phyloP scores from a whole-genome alignment of 1,284 basidiomycete species.

The Ustilago trichophora region DNA sequence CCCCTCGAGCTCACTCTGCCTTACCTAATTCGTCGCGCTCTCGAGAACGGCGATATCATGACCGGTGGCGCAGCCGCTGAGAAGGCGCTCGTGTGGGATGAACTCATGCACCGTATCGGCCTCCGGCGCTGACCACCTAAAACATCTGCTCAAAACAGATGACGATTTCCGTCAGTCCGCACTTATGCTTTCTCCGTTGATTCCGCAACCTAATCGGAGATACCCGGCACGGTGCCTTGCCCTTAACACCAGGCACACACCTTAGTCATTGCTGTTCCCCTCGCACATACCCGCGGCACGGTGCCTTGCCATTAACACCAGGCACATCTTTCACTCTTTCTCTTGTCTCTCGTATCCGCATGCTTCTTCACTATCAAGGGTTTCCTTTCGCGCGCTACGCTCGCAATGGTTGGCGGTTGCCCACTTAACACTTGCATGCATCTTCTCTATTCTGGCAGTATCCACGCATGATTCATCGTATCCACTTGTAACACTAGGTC shows the following conservation, averaged over 20 bases:
- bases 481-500: constrained; percentile 29
- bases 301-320: constrained; percentile 44
- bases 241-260: constrained; percentile 36
- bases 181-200: constrained; percentile 1
- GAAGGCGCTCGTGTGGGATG: constrained; percentile 40
- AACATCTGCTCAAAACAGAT: too few relatives aligned
- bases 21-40: constrained; percentile 77
- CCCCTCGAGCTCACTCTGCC: constrained; percentile 72
- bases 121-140: constrained; percentile 21
- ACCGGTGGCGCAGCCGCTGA: constrained; percentile 70
- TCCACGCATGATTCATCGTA: constrained; percentile 18
- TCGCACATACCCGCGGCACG: constrained; percentile 37
- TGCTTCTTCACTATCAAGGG: constrained; percentile 2
- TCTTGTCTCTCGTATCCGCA: constrained; percentile 1
- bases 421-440: constrained; percentile 31
- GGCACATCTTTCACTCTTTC: constrained; percentile 13
- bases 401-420: too few relatives aligned
- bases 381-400: too few relatives aligned
- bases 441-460: constrained; percentile 21
- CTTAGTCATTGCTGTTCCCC: neutral
- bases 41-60: constrained; percentile 80
- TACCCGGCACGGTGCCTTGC: constrained; percentile 45
- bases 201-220: constrained; percentile 2
- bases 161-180: too few relatives aligned
- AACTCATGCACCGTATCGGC: constrained; percentile 40